phyloP scores from a whole-genome alignment of 1,284 basidiomycete genomes.

The Ganoderma leucocontextum region DNA sequence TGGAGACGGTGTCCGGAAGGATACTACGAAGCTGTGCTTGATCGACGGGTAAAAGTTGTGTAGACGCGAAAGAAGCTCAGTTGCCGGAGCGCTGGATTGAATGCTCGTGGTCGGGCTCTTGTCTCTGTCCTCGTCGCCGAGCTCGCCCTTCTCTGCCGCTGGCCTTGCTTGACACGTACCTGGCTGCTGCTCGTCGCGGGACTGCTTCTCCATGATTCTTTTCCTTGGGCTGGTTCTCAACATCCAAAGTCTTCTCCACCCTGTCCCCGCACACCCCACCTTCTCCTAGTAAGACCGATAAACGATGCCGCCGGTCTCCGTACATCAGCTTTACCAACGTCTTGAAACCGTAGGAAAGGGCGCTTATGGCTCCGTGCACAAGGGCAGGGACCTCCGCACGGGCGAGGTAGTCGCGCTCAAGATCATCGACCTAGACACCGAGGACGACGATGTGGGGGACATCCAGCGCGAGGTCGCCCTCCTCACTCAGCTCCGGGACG shows the following conservation, averaged over 20 bases:
- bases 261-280: constrained; percentile 9
- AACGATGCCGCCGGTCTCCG: constrained; percentile 41
- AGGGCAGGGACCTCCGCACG: constrained; percentile 85
- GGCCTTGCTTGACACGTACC: constrained; percentile 14
- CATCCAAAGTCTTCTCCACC: constrained; percentile 20
- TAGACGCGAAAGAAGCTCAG: not conserved
- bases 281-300: not conserved
- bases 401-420: constrained; percentile 94
- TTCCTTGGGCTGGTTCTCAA: constrained; percentile 17
- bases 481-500: constrained; percentile 88
- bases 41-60: no score
- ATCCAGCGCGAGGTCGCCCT: constrained; percentile 97
- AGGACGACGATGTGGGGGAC: constrained; percentile 96
- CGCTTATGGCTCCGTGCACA: constrained; percentile 96
- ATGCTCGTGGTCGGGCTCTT: not conserved
- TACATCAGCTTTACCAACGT: constrained; percentile 57
- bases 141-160: constrained; percentile 14
- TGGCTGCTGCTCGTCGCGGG: constrained; percentile 1
- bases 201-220: constrained; percentile 23
- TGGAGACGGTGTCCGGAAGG: not conserved
- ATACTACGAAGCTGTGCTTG: not conserved
- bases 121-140: constrained; percentile 12
- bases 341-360: constrained; percentile 86
- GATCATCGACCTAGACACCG: constrained; percentile 98
- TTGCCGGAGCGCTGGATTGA: not conserved